Conservation (phyloP, 2,329 filamentous ascomycete species). For the Aspergillus hortae region DNA sequence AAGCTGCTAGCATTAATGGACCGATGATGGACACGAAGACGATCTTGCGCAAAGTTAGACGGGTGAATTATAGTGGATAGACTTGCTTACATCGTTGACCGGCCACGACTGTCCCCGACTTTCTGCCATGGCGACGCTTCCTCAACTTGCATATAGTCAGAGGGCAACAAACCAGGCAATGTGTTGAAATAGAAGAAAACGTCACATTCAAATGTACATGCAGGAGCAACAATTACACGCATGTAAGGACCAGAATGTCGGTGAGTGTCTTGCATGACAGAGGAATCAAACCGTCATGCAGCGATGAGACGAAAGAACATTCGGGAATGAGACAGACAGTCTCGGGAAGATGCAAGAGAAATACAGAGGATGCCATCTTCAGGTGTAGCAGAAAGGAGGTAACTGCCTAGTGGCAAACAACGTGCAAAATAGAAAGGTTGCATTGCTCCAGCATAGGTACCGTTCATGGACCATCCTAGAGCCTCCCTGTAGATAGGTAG, state of each 20-base stretch:
- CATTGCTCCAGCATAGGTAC: neutral
- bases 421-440: neutral
- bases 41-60: slow-evolving; percentile 55
- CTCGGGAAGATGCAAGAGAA: neutral
- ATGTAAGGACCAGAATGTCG: too few species aligned
- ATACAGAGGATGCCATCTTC: neutral
- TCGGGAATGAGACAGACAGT: too few species aligned
- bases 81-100: slow-evolving; percentile 33
- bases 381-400: too few species aligned
- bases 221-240: too few species aligned
- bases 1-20: slow-evolving; percentile 74
- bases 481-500: too few species aligned
- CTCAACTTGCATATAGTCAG: neutral
- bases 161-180: too few species aligned
- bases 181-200: too few species aligned
- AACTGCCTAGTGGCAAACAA: neutral
- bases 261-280: neutral
- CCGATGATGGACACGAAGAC: slow-evolving; percentile 80
- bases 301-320: too few species aligned
- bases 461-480: too few species aligned
- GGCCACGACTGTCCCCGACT: slow-evolving; percentile 27
- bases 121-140: neutral
- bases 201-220: too few species aligned
- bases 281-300: too few species aligned
- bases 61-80: too few species aligned